Evolutionary conservation across 371 early-diverging fungal genomes (phyloP).

Genomic region (Mucor velutinosus): DNA sequence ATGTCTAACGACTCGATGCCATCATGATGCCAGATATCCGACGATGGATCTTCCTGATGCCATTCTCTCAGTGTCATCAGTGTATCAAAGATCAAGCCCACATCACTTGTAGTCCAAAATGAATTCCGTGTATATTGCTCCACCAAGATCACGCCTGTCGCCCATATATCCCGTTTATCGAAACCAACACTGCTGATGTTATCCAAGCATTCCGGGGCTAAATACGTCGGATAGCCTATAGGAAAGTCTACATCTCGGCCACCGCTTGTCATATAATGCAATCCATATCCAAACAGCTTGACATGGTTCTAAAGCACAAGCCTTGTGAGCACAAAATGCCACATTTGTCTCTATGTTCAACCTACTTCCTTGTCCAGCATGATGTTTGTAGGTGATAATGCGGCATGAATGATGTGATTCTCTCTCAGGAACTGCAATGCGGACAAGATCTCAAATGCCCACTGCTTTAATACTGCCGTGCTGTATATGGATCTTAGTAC

Average conservation of each 20-base stretch:
- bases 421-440: conserved; percentile 55
- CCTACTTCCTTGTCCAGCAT: conserved; percentile 54
- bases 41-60: conserved; percentile 17
- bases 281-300: conserved; percentile 65
- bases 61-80: conserved; percentile 38
- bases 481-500: background rate
- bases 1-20: conserved; percentile 41
- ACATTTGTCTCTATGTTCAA: background rate
- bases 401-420: conserved; percentile 52
- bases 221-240: conserved; percentile 52
- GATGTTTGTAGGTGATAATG: conserved; percentile 55
- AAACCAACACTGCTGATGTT: background rate
- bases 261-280: conserved; percentile 63
- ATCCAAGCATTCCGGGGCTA: conserved; percentile 41
- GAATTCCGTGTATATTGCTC: conserved; percentile 58
- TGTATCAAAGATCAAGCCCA: conserved; percentile 46
- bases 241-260: conserved; percentile 67
- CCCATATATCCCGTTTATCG: conserved; percentile 63
- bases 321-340: background rate
- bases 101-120: conserved; percentile 60
- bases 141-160: conserved; percentile 58
- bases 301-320: conserved; percentile 37
- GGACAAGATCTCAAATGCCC: conserved; percentile 60
- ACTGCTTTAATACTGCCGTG: conserved; percentile 37
- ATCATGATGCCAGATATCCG: conserved; percentile 35